Evolutionary conservation across 768 basidiomycete genomes (phyloP).

Genomic region (Boletus insuetus): DNA sequence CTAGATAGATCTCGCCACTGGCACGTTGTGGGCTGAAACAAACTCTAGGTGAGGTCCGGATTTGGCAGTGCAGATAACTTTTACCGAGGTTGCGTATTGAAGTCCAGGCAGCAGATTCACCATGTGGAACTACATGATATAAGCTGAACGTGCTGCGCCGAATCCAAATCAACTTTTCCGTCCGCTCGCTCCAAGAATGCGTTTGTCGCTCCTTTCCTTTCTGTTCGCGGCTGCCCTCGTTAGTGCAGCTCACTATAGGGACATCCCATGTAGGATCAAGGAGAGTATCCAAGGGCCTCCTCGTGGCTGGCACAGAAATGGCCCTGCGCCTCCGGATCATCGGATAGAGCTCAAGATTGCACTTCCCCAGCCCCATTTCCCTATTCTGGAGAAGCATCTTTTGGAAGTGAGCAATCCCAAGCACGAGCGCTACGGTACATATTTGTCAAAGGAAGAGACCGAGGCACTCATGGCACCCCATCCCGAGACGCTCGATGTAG

Average conservation of each 20-base stretch:
- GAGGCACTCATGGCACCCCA: conserved; percentile 60
- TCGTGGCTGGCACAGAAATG: conserved; percentile 45
- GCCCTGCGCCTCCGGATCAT: conserved; percentile 43
- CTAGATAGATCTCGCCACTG: no score
- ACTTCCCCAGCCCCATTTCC: conserved; percentile 52
- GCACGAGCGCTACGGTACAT: conserved; percentile 51
- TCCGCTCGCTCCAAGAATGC: conserved; percentile 6
- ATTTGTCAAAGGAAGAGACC: conserved; percentile 64
- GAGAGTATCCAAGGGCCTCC: conserved; percentile 46
- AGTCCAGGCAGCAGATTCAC: neutral
- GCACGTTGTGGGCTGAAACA: no score
- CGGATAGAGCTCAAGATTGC: conserved; percentile 56
- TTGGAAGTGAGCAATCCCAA: conserved; percentile 58
- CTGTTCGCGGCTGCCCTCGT: conserved; percentile 12
- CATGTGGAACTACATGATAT: conserved; percentile 1
- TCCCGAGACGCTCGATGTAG: conserved; percentile 47
- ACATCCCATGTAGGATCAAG: conserved; percentile 39
- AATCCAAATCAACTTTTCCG: neutral
- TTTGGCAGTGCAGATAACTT: no score
- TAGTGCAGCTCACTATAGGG: conserved; percentile 6
- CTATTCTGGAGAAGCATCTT: conserved; percentile 47
- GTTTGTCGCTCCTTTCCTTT: conserved; percentile 7
- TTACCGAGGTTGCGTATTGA: no score
- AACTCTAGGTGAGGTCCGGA: no score
- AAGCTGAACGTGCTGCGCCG: neutral